Conservation (phyloP, 2,329 filamentous ascomycete genomes). For the Tolypocladium ovalisporum region DNA sequence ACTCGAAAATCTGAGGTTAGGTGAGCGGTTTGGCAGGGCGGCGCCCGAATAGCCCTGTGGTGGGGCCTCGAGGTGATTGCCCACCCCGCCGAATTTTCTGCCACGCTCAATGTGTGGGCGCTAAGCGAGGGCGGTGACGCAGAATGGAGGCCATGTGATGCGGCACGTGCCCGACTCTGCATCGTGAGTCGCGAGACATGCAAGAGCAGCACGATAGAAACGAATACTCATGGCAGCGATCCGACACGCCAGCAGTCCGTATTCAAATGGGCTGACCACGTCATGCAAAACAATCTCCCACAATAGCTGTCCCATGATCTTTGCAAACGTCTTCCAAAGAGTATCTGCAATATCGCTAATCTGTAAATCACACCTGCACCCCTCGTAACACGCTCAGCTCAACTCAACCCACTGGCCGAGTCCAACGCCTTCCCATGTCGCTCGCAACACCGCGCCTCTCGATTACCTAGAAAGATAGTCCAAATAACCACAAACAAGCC, state of each 20-base stretch:
- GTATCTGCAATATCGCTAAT: neutral
- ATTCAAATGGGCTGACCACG: too few species aligned
- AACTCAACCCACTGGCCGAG: neutral
- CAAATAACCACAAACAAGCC: neutral
- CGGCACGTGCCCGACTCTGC: constrained; percentile 8
- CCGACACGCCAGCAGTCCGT: neutral
- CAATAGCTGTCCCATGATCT: neutral
- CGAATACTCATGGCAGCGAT: too few species aligned
- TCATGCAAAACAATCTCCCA: neutral
- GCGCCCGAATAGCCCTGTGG: constrained; percentile 26
- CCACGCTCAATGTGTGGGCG: constrained; percentile 24
- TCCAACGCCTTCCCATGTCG: neutral
- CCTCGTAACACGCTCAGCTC: neutral
- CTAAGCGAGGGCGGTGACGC: constrained; percentile 29
- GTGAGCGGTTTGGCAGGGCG: constrained; percentile 15
- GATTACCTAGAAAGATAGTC: neutral
- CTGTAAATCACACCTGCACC: neutral
- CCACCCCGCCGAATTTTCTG: constrained; percentile 29
- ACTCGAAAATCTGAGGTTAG: constrained; percentile 16
- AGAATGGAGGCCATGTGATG: constrained; percentile 8
- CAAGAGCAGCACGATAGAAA: too few species aligned
- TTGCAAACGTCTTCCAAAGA: neutral
- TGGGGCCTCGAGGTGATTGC: constrained; percentile 17
- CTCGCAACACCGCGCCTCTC: neutral
- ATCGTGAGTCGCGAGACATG: too few species aligned